Conservation (phyloP, 1,284 basidiomycete species). For the Rhodotorula sp. region DNA sequence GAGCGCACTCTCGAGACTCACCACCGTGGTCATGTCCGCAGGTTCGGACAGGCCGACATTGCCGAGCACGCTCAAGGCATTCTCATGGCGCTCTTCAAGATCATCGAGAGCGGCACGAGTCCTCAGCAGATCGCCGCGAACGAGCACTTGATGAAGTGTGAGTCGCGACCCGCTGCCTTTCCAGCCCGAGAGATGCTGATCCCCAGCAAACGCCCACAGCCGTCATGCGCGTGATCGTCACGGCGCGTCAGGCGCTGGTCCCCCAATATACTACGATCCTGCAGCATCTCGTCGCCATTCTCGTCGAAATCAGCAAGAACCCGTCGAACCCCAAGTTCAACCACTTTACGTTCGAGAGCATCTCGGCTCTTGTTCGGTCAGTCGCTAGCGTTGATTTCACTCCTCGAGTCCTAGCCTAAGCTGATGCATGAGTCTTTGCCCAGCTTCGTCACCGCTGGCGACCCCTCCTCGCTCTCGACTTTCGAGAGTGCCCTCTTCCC, state of each 20-base stretch:
- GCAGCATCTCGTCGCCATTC: conserved; percentile 71
- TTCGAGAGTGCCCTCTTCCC: conserved; percentile 78
- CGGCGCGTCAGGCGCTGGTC: conserved; percentile 72
- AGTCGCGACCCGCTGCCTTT: conserved; percentile 42
- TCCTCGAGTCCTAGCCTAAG: conserved; percentile 28
- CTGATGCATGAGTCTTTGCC: conserved; percentile 45
- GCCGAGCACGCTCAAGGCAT: conserved; percentile 75
- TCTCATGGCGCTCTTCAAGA: conserved; percentile 71
- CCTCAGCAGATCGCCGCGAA: conserved; percentile 97
- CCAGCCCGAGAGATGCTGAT: not conserved
- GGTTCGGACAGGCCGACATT: conserved; percentile 82
- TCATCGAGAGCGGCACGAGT: conserved; percentile 76
- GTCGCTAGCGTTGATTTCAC: conserved; percentile 66
- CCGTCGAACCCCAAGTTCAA: conserved; percentile 97
- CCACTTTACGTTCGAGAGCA: conserved; percentile 94
- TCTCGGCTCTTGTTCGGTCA: conserved; percentile 86
- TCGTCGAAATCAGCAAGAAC: conserved; percentile 86
- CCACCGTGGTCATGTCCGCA: conserved; percentile 45
- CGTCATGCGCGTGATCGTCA: conserved; percentile 89
- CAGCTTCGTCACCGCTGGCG: conserved; percentile 72
- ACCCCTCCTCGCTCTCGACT: conserved; percentile 62
- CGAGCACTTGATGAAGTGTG: conserved; percentile 97
- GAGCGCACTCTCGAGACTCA: not conserved
- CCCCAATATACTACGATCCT: conserved; percentile 69
- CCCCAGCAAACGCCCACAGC: conserved; percentile 54